These are phyloP conservation scores for Microbotryomycetes sp. DNA, from an alignment of 1,284 basidiomycete species.

Conservation along the genomic window DNA sequence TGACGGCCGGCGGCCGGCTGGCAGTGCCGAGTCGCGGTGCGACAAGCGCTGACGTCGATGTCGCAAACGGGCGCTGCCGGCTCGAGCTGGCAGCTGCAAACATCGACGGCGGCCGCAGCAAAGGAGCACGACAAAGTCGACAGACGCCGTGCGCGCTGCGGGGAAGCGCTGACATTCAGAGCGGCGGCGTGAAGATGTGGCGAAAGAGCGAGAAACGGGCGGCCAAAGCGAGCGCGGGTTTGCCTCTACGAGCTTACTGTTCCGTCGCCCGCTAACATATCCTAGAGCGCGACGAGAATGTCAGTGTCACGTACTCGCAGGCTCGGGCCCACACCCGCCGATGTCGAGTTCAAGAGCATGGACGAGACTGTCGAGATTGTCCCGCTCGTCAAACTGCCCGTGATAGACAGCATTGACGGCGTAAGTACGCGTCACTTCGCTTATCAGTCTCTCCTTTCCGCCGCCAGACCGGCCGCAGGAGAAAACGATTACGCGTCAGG, in stretches of 20 bases:
- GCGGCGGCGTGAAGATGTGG: too few relatives aligned
- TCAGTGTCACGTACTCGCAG: conserved; percentile 15
- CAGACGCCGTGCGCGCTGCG: background rate
- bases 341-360: conserved; percentile 25
- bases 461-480: background rate
- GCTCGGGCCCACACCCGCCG: conserved; percentile 17
- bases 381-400: conserved; percentile 20
- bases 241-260: too few relatives aligned
- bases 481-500: background rate
- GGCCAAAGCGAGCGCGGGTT: too few relatives aligned
- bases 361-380: conserved; percentile 28
- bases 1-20: too few relatives aligned
- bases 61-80: background rate
- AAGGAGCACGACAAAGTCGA: background rate
- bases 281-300: conserved; percentile 2
- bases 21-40: too few relatives aligned
- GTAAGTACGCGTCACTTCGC: background rate
- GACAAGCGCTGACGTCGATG: background rate
- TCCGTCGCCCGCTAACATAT: too few relatives aligned
- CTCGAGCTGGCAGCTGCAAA: too few relatives aligned
- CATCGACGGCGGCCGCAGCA: too few relatives aligned
- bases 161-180: too few relatives aligned
- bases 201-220: too few relatives aligned
- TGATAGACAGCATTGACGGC: conserved; percentile 20
- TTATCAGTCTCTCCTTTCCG: background rate